Evolutionary conservation across 768 basidiomycete genomes (phyloP).

Genomic region (Kwoniella heveanensis): DNA sequence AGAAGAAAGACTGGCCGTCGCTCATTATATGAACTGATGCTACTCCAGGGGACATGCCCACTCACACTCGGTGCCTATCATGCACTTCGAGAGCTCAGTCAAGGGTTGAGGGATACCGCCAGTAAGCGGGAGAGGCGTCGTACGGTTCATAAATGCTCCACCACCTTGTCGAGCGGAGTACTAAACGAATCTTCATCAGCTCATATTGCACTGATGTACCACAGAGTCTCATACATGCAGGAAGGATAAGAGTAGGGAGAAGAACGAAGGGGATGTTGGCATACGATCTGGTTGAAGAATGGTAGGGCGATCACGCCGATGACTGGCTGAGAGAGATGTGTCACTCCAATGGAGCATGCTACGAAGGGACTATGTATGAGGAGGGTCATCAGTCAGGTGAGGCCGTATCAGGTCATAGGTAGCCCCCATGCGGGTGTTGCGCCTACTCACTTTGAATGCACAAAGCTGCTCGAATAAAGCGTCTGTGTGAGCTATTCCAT

Average conservation of each 20-base stretch:
- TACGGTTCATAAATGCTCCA: conserved; percentile 73
- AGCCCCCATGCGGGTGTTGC: conserved; percentile 63
- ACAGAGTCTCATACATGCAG: too few species aligned
- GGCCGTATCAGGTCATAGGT: neutral
- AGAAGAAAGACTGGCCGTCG: too few species aligned
- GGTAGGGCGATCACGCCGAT: conserved; percentile 91
- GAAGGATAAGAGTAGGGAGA: too few species aligned
- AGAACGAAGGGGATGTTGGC: conserved; percentile 24
- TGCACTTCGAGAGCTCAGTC: conserved; percentile 68
- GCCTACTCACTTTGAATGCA: conserved; percentile 39
- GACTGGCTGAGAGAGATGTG: conserved; percentile 75
- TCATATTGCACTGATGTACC: too few species aligned
- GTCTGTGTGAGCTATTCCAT: too few species aligned
- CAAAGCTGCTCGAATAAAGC: conserved; percentile 46
- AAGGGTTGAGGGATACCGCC: conserved; percentile 61
- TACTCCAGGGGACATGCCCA: conserved; percentile 1
- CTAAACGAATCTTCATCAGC: conserved; percentile 5
- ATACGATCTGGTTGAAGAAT: conserved; percentile 76
- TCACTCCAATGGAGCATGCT: conserved; percentile 86
- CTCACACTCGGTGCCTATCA: conserved; percentile 73
- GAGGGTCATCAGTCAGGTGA: neutral
- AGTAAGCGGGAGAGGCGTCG: conserved; percentile 66
- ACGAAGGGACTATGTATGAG: conserved; percentile 67
- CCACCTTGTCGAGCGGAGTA: conserved; percentile 76
- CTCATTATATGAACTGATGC: too few species aligned